Conservation (phyloP, 768 basidiomycete genomes). For the Amanita exitialis region DNA sequence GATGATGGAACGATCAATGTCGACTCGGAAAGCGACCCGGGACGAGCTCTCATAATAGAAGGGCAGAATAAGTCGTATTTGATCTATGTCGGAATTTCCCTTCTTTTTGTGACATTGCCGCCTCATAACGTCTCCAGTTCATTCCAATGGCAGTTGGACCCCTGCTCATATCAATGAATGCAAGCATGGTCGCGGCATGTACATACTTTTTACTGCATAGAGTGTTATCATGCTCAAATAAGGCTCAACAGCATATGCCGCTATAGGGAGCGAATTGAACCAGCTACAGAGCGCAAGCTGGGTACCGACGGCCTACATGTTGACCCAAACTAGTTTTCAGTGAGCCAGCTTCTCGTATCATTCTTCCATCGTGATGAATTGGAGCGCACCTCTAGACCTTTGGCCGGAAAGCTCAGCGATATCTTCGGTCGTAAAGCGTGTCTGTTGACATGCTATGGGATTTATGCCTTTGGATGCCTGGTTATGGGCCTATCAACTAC, state of each 20-base stretch:
- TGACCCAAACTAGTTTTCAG: slow-evolving; percentile 55
- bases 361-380: background rate
- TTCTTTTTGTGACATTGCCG: slow-evolving; percentile 2
- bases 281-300: slow-evolving; percentile 57
- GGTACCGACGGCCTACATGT: slow-evolving; percentile 55
- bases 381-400: slow-evolving; percentile 26
- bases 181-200: slow-evolving; percentile 40
- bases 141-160: slow-evolving; percentile 39
- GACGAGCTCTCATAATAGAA: background rate
- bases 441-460: slow-evolving; percentile 40
- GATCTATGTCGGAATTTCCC: background rate
- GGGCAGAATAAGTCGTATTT: background rate
- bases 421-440: slow-evolving; percentile 55
- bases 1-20: background rate
- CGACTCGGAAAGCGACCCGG: background rate
- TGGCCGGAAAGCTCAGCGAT: slow-evolving; percentile 58
- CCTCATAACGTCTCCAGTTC: slow-evolving; percentile 17
- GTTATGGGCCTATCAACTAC: slow-evolving; percentile 42
- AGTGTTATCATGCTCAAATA: background rate
- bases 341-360: slow-evolving; percentile 13
- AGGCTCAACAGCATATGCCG: slow-evolving; percentile 30
- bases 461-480: slow-evolving; percentile 46
- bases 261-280: slow-evolving; percentile 49
- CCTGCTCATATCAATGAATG: slow-evolving; percentile 38
- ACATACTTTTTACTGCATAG: slow-evolving; percentile 1